Base-by-base conservation (phyloP, 805 yeast species). In the Danielia oregonensis region DNA sequence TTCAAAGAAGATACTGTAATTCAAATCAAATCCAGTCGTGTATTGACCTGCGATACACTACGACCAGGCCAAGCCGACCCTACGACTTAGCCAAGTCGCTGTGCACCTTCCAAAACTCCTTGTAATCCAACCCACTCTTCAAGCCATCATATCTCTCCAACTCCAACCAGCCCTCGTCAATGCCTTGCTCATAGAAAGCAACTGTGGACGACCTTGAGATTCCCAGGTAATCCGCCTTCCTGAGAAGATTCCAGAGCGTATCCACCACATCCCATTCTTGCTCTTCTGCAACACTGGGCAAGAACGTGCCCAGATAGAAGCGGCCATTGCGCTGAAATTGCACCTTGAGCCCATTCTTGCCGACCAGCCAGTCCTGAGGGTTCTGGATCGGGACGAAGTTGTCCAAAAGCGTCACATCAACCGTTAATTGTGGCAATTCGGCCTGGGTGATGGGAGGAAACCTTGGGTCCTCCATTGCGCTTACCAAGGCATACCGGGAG, bases 261-360 rank as follows among this genome's bases (percentile, higher is more conserved):
- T 84, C 80, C 12, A 64, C 61, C 48, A 83, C 74, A 44, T 72
- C 73, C 96, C 96, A 87, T 1, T 76, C 78, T 47, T 89, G 95
- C 46, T 91, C 97, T 4, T 63, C 70, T 15, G 96, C 95, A 1
- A 93, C 97, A 26, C 79, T 84, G 0, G 98, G 98, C 26, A 93
- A 61, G 47, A 87, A 93, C 0, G 97, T 93, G 0, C 97, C 87
- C 32, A 82, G 74, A 35, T 65, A 70, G 0, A 52, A 39, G 4
- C 60, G 51, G 2, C 72, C 70, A 6, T 53, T 46, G 14, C 61
- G 49, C 8, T 52, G 52, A 46, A 86, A 77, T 12, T 61, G 54
- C 5, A 88, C 72, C 36, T 78, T 70, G 13, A 93, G 73, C 0
- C 98, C 98, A 56, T 93, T 93, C 10, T 51, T 54, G 0, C 98